Evolutionary conservation across 2,329 filamentous ascomycete species (phyloP).

Genomic region (Cercospora sojina): DNA sequence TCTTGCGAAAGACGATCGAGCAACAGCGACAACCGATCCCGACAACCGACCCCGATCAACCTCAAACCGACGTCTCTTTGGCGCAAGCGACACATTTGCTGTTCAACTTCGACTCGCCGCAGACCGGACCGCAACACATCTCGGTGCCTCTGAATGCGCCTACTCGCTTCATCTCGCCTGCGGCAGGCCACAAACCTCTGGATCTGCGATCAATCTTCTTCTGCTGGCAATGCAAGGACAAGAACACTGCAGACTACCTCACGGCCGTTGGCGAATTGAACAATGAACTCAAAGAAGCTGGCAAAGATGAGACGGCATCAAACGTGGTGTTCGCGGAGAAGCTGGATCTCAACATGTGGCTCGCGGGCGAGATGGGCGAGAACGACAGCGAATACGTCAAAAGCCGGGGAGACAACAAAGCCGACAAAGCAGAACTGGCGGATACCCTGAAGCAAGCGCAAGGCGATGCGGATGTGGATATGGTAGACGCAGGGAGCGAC

Average conservation of each 20-base stretch:
- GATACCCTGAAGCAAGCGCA: conserved; percentile 46
- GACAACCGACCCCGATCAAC: conserved; percentile 66
- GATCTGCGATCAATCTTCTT: conserved; percentile 95
- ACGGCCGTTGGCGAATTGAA: conserved; percentile 77
- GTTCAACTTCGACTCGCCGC: conserved; percentile 37
- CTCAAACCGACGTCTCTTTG: conserved; percentile 62
- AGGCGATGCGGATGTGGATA: conserved; percentile 39
- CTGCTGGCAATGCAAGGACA: conserved; percentile 90
- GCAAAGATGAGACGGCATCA: conserved; percentile 68
- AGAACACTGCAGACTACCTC: conserved; percentile 87
- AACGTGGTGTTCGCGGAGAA: conserved; percentile 90
- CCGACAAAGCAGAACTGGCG: conserved; percentile 53
- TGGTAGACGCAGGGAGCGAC: conserved; percentile 44
- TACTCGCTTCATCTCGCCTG: conserved; percentile 84
- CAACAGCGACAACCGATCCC: conserved; percentile 68
- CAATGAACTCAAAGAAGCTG: conserved; percentile 60
- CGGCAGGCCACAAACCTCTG: conserved; percentile 29
- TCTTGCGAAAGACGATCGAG: conserved; percentile 80
- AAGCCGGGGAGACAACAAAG: conserved; percentile 66
- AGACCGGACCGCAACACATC: conserved; percentile 55
- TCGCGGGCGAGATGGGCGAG: conserved; percentile 84
- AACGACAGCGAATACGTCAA: conserved; percentile 85
- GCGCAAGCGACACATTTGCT: conserved; percentile 69
- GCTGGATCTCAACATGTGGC: conserved; percentile 87
- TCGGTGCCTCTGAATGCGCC: conserved; percentile 51